Percentiles rank a stretch among this genome's conserved stretches.
Evolutionary conservation across 2,329 filamentous ascomycete genomes (phyloP).

Genomic region (Aspergillus sp.): DNA sequence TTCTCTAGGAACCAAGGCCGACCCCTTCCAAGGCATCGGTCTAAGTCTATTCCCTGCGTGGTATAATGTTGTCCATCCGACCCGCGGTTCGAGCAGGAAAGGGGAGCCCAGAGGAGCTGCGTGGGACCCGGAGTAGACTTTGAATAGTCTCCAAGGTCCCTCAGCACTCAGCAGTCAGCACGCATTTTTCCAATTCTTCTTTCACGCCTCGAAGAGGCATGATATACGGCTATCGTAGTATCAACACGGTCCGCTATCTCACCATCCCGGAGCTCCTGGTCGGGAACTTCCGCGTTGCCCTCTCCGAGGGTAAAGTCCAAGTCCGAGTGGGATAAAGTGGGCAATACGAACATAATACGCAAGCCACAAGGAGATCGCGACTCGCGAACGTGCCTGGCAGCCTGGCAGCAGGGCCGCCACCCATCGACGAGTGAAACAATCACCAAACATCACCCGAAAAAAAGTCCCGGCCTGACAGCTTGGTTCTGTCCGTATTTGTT

Average conservation of each 20-base stretch:
- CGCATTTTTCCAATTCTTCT: background rate
- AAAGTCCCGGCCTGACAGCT: background rate
- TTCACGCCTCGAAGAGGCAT: conserved; percentile 1
- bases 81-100: conserved; percentile 10
- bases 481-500: background rate
- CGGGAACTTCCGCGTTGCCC: background rate
- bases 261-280: background rate
- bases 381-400: background rate
- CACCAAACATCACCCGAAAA: background rate
- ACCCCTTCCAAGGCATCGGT: background rate
- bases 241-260: background rate
- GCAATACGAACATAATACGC: background rate
- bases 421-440: background rate
- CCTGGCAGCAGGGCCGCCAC: background rate
- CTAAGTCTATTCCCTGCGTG: conserved; percentile 16
- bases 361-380: background rate
- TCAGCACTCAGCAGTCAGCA: background rate
- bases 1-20: background rate
- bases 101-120: background rate
- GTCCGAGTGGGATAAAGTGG: background rate
- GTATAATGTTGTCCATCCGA: conserved; percentile 13
- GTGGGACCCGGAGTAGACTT: conserved; percentile 12
- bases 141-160: conserved; percentile 13
- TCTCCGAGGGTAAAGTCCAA: background rate
- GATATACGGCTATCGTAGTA: background rate